Base-by-base conservation (phyloP, 2,329 filamentous ascomycete species). In the Aureobasidium namibiae region DNA sequence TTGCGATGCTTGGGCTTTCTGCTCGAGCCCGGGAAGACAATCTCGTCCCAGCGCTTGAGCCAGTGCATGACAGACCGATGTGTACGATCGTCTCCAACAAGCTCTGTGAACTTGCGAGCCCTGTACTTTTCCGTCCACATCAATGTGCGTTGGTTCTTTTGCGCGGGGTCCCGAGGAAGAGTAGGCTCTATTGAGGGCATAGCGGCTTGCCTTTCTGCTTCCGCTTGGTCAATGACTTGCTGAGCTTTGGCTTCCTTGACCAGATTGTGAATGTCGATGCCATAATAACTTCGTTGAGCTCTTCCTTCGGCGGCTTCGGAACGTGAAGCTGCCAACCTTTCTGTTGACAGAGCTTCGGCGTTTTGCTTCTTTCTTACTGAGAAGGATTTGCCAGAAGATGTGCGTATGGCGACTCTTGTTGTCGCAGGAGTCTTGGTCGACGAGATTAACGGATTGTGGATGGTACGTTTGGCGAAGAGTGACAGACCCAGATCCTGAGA, bases 61-160 rank as follows among this genome's bases (percentile, higher is more conserved):
- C 94, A 99, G 56, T 89, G 85, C 59, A 99, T 77, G 4, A 99
- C 92, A 61, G 87, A 82, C 61, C 94, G 84, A 72, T 99, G 95
- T 26, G 92, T 97, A 45, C 91, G 81, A 69, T 99, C 94, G 66
- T 99, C 94, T 29, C 95, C 95, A 49, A 95, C 90, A 0, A 99
- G 79, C 66, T 99, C 94, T 66, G 92, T 89, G 67, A 97, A 99
- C 66, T 86, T 92, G 62, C 85, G 84, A 29, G 94, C 94, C 36
- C 94, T 86, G 70, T 99, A 99, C 71, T 99, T 99, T 70, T 99
- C 94, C 0, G 92, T 96, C 94, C 94, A 99, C 69, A 99, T 77
- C 33, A 90, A 72, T 0, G 83, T 81, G 63, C 67, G 71, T 21
- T 62, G 68, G 39, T 31, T 44, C 10, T 44, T 53, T 7, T 39